Conservation (phyloP, 352 stramenopile genomes). For the Phytopythium ostracodes region DNA sequence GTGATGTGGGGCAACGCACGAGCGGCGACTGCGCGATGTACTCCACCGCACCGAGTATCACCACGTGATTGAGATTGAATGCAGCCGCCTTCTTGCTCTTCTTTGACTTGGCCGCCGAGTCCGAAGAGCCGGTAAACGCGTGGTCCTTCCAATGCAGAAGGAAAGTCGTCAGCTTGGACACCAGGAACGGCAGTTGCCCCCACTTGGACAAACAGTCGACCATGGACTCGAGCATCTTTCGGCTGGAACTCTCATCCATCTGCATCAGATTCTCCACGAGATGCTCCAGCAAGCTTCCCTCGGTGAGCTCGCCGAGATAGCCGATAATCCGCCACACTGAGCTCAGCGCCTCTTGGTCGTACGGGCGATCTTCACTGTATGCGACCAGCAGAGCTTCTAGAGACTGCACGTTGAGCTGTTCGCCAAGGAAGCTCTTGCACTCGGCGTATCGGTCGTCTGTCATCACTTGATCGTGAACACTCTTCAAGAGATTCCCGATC, state of each 20-base stretch:
- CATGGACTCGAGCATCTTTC: conserved; percentile 75
- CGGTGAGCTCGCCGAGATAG: conserved; percentile 56
- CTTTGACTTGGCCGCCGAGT: conserved; percentile 22
- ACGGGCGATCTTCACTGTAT: conserved; percentile 53
- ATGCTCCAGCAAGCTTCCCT: conserved; percentile 51
- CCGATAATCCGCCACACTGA: conserved; percentile 75
- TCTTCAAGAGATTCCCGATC: conserved; percentile 69
- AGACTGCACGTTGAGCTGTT: conserved; percentile 60
- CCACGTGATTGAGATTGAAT: conserved; percentile 47
- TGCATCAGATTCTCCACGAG: conserved; percentile 65
- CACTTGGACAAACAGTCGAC: conserved; percentile 74
- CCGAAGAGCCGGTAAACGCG: conserved; percentile 21
- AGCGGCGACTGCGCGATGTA: conserved; percentile 53
- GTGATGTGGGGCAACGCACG: conserved; percentile 39
- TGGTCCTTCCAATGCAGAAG: conserved; percentile 53
- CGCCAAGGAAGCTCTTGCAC: conserved; percentile 66
- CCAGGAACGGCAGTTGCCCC: conserved; percentile 64
- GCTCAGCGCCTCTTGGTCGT: conserved; percentile 65
- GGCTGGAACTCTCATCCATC: conserved; percentile 69
- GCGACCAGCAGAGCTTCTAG: conserved; percentile 60
- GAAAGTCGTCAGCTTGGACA: conserved; percentile 55
- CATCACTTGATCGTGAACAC: conserved; percentile 67
- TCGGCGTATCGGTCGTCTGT: conserved; percentile 62
- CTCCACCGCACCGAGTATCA: conserved; percentile 59
- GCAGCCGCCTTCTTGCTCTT: conserved; percentile 26